phyloP scores from a whole-genome alignment of 1,139 yeast species.

The Debaryomycetaceae sp. region DNA sequence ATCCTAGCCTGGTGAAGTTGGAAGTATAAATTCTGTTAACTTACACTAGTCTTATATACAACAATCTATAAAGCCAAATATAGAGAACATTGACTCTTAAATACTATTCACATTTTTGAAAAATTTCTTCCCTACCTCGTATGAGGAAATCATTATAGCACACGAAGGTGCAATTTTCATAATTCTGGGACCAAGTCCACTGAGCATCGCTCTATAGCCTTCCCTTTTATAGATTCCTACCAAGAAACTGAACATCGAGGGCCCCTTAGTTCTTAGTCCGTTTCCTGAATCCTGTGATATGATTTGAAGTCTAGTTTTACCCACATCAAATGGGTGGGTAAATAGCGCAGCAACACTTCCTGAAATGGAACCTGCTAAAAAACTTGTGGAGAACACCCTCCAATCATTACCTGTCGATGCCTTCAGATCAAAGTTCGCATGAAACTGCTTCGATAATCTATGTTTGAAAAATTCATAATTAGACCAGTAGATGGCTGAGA shows the following conservation, averaged over 20 bases:
- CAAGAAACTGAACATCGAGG: slow-evolving; percentile 66
- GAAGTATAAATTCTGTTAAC: too few relatives aligned
- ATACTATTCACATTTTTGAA: slow-evolving; percentile 30
- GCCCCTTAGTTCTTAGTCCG: slow-evolving; percentile 9
- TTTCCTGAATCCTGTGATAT: slow-evolving; percentile 23
- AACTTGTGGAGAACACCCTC: slow-evolving; percentile 67
- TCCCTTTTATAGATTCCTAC: slow-evolving; percentile 60
- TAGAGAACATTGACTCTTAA: background rate
- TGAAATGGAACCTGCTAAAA: slow-evolving; percentile 77
- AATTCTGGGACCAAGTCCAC: slow-evolving; percentile 82
- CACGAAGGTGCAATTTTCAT: slow-evolving; percentile 95
- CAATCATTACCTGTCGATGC: slow-evolving; percentile 31
- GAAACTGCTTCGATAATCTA: slow-evolving; percentile 19
- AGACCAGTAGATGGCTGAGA: slow-evolving; percentile 93
- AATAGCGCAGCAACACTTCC: slow-evolving; percentile 82
- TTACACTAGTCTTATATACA: background rate
- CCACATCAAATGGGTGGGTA: slow-evolving; percentile 97
- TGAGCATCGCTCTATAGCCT: slow-evolving; percentile 74
- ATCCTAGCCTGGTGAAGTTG: too few relatives aligned
- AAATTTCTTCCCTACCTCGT: slow-evolving; percentile 80
- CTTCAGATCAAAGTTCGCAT: slow-evolving; percentile 20
- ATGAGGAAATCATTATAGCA: slow-evolving; percentile 96
- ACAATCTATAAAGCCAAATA: background rate
- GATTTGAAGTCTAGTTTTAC: slow-evolving; percentile 89
- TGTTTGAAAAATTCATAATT: slow-evolving; percentile 56